Evolutionary conservation across 1,284 basidiomycete genomes (phyloP), one percentile per base, ranked within the genome.

Genomic region (Pseudozyma sp.): DNA sequence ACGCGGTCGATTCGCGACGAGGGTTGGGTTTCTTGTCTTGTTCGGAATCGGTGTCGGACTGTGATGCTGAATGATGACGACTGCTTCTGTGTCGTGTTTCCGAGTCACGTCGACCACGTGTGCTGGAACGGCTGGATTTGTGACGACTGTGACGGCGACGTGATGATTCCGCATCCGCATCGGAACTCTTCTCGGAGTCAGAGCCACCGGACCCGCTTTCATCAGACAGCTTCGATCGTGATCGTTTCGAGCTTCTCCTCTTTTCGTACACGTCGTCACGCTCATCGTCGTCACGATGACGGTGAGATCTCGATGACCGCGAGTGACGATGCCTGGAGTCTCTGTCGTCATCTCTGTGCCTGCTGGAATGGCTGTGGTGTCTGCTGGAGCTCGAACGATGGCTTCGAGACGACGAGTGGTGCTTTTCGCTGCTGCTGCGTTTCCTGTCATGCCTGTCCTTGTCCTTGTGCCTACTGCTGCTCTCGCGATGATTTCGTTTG

Each of bases 371-470:
- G 16, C 54, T 52, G 40, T 59, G 63, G 42, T 50, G 46, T 35
- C 40, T 46, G 39, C 44, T 51, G 0, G 66, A 60, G n/a, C 67
- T 62, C 9, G 62, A 62, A 11, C 54, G 45, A 56, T 65, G 61
- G 24, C 54, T 64, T 34, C 51, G 39, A 9, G 58, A 61, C 16
- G 47, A 66, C 24, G 61, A 65, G 49, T 56, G 67, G 29, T 66
- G 54, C 53, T 37, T 65, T 58, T 65, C 58, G 39, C 62, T 57
- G 48, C 63, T 52, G 39, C 62, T 57, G 35, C 56, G 56, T 11
- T 49, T 54, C 14, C 40, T 39, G 35, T 58, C 48, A 33, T 56
- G 43, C 33, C 60, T 44, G 34, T 66, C 46, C 33, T 48, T 60
- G 42, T 66, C 54, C 45, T 51, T 67, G 46, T 62, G 51, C 47